Evolutionary conservation across 331 rosid genomes (phyloP), one percentile per base, ranked within the genome.

Genomic region (Quercus tomentella): DNA sequence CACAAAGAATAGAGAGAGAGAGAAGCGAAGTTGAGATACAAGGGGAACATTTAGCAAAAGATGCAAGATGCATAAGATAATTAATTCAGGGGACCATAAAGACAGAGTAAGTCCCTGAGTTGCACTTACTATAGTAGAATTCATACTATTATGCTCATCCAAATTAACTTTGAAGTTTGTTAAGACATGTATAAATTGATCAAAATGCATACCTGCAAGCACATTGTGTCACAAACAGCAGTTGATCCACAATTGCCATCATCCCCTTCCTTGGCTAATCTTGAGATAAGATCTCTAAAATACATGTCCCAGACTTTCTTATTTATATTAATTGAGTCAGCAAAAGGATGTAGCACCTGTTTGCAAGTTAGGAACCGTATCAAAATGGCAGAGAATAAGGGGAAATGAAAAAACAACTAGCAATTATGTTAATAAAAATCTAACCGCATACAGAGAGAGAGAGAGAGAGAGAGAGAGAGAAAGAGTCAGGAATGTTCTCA

Each of bases 201-300:
- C n/a, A 65, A 33, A 81, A 76, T 52, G 73, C 9, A 87, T 83
- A 96, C 98, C 99, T 96, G 98, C 94, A 96, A 89, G 91, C 98
- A 93, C 75, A 86, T 86, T 54, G 93, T 86, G 74, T 95, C 99
- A 35, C 99, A 95, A 80, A 89, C 91, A 70, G 98, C 90, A 66
- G 96, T 83, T 18, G 99, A 90, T 73, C 99, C 99, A 22, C 75
- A 86, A 76, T 96, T 96, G 20, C 97, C 96, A 76, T 96, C 98
- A 81, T 91, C 90, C 77, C 99, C 99, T 85, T 91, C 88, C 82
- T 83, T 86, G 25, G 87, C 98, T 62, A 93, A 75, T 84, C 87
- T 92, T 20, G 97, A 94, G 60, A 96, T 75, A 30, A 96, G 90
- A 84, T 86, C 94, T 66, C 85, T 88, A 81, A 96, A 96, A 85